Evolutionary conservation across 768 basidiomycete species (phyloP), one percentile per base, ranked within the genome.

Genomic region (Kwoniella bestiolae): DNA sequence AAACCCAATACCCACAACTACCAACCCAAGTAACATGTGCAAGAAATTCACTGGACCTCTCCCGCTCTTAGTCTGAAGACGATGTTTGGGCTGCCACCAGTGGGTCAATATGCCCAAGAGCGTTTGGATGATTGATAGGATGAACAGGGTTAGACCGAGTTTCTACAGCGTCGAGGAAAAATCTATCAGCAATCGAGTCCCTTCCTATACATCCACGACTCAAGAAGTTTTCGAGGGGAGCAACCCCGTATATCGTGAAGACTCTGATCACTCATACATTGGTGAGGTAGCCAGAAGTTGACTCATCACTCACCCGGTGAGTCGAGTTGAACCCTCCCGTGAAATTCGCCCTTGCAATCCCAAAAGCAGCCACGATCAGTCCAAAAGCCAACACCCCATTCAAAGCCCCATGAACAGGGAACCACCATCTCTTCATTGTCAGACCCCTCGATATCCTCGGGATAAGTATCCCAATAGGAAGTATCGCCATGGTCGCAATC

Each of bases 21-120:
- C 51, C 31, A 88, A 71, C 0, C 87, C 88, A 0, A 87, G 60
- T 14, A 86, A 63, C 12, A 86, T 87, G 70, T 89, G 88, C 28
- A 84, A 31, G 73, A 87, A 88, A 72, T 89, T 88, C 4, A 59
- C 38, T 12, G 69, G 67, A 21, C 76, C 76, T 51, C 76, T 67
- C 85, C 87, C 49, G 82, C 75, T 7, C 12, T 38, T 28, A 0
- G 31, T 47, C 29, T 66, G 65, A 12, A 66, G 53, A 35, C 38
- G 25, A 23, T 60, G 58, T 23, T 57, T 46, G n/a, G 56, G 46
- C 44, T 66, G 44, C 46, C 61, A 67, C 31, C 11, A 67, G 28
- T 67, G 66, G 6, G 53, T 56, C 34, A 67, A 67, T 2, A 62
- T 31, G 25, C 66, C 60, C 29, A 61, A 28, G 21, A 35, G 31